Percentiles rank a stretch among this genome's conserved stretches.
phyloP scores from a whole-genome alignment of 306 rosid genomes.

The Sicyos baderoa region DNA sequence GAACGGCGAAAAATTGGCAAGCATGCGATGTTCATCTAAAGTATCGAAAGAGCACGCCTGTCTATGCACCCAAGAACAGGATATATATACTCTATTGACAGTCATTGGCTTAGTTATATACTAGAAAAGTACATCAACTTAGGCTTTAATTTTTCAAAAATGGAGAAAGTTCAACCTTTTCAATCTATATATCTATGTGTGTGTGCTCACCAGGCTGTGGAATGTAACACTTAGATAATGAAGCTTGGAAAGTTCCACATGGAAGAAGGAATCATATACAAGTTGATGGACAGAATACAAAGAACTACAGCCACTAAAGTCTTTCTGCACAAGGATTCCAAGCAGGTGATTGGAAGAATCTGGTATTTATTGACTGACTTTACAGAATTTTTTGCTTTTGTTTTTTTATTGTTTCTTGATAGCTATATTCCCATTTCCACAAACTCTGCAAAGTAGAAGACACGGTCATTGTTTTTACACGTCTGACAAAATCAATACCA shows the following conservation, averaged over 20 bases:
- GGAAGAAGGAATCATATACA: constrained; percentile 49
- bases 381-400: constrained; percentile 29
- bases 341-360: constrained; percentile 49
- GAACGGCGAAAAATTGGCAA: no score
- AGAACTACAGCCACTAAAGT: constrained; percentile 41
- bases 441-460: constrained; percentile 28
- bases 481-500: constrained; percentile 25
- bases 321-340: constrained; percentile 45
- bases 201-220: constrained; percentile 9
- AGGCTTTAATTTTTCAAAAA: neutral
- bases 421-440: constrained; percentile 32
- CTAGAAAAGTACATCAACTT: neutral
- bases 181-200: neutral
- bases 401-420: constrained; percentile 20
- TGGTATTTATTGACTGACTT: constrained; percentile 42
- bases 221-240: constrained; percentile 15
- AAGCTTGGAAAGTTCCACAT: constrained; percentile 19
- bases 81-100: neutral
- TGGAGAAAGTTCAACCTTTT: neutral
- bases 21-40: neutral
- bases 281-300: constrained; percentile 49
- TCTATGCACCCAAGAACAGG: neutral
- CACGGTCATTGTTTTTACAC: constrained; percentile 34
- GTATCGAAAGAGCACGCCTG: neutral
- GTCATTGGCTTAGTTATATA: neutral